Percentiles rank a stretch among this genome's conserved stretches.
These are phyloP conservation scores for Russula abietina DNA, from an alignment of 768 basidiomycete genomes.

Conservation along the genomic window DNA sequence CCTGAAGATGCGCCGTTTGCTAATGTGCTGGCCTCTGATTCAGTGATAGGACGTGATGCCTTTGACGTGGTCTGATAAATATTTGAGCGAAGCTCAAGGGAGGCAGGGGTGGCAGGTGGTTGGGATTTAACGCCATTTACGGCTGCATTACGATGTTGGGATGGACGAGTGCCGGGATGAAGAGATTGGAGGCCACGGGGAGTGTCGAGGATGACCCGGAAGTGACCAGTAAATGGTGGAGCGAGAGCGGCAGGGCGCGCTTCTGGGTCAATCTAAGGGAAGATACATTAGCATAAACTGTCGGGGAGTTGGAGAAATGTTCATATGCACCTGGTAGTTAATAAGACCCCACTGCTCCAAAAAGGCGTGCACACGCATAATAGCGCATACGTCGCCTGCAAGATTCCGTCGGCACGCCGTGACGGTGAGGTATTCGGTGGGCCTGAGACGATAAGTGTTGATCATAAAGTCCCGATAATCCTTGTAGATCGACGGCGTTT, in stretches of 20 bases:
- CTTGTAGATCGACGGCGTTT: slow-evolving; percentile 96
- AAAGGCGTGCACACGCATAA: slow-evolving; percentile 98
- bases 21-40: slow-evolving; percentile 62
- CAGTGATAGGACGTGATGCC: slow-evolving; percentile 62
- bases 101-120: slow-evolving; percentile 48
- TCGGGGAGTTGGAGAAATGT: background rate
- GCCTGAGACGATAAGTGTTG: slow-evolving; percentile 92
- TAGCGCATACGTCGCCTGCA: slow-evolving; percentile 96
- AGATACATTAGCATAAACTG: slow-evolving; percentile 13
- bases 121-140: slow-evolving; percentile 44
- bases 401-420: slow-evolving; percentile 95
- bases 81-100: slow-evolving; percentile 79
- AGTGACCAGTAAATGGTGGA: slow-evolving; percentile 98
- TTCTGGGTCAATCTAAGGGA: slow-evolving; percentile 86
- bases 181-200: slow-evolving; percentile 94
- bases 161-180: slow-evolving; percentile 69
- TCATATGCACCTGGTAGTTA: slow-evolving; percentile 83
- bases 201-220: slow-evolving; percentile 94
- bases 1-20: slow-evolving; percentile 46
- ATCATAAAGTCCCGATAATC: slow-evolving; percentile 99
- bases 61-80: slow-evolving; percentile 88
- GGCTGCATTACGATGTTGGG: slow-evolving; percentile 36
- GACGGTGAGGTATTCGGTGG: slow-evolving; percentile 92
- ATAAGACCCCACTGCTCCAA: slow-evolving; percentile 98
- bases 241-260: slow-evolving; percentile 89